Evolutionary conservation across 2,329 filamentous ascomycete species (phyloP).

Genomic region (Lecanosticta acicola): DNA sequence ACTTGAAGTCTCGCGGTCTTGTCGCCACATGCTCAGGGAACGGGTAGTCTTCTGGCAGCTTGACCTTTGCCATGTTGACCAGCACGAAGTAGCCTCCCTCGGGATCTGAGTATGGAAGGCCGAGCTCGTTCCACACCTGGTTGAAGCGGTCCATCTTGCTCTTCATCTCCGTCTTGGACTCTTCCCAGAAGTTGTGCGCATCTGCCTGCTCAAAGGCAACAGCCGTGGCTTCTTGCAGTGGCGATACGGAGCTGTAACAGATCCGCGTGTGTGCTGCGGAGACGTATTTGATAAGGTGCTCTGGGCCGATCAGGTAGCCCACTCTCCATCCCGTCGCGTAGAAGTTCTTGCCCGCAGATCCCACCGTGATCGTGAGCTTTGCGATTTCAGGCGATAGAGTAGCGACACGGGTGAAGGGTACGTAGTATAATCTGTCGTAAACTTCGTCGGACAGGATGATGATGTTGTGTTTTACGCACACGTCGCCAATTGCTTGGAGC

Average conservation of each 20-base stretch:
- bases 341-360: constrained; percentile 96
- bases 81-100: constrained; percentile 98
- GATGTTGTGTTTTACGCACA: constrained; percentile 88
- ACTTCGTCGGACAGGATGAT: constrained; percentile 65
- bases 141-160: constrained; percentile 84
- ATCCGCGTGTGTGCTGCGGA: constrained; percentile 91
- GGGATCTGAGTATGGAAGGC: constrained; percentile 69
- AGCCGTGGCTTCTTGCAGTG: constrained; percentile 87
- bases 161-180: constrained; percentile 80
- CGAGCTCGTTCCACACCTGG: constrained; percentile 49
- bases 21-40: constrained; percentile 85
- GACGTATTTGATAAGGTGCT: constrained; percentile 85
- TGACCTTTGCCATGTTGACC: constrained; percentile 84
- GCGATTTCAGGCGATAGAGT: constrained; percentile 88
- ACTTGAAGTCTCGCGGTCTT: constrained; percentile 86
- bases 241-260: constrained; percentile 90
- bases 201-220: constrained; percentile 93
- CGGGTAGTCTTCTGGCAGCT: constrained; percentile 73
- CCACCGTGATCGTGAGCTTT: constrained; percentile 82
- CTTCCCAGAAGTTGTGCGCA: constrained; percentile 77
- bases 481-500: constrained; percentile 73
- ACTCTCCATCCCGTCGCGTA: constrained; percentile 97
- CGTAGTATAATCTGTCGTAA: constrained; percentile 92
- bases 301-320: constrained; percentile 86
- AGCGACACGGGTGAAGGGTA: constrained; percentile 86